These are phyloP conservation scores for Mucor sp. DNA, from an alignment of 371 early-diverging fungal genomes.

Conservation along the genomic window DNA sequence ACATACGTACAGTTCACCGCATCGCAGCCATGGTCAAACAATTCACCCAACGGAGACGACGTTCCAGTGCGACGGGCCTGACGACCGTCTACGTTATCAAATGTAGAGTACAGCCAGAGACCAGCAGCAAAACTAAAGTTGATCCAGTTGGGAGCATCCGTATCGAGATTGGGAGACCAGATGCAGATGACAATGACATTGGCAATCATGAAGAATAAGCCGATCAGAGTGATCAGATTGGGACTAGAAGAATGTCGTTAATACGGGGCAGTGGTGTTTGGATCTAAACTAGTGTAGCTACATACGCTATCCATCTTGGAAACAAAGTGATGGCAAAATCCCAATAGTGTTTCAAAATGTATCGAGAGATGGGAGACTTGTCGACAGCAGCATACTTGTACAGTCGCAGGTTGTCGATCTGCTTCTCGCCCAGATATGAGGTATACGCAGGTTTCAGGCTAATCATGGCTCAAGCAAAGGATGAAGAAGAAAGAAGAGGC, in stretches of 20 bases:
- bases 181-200: slow-evolving; percentile 75
- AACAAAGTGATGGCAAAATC: slow-evolving; percentile 85
- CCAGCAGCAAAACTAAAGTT: slow-evolving; percentile 87
- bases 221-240: slow-evolving; percentile 96
- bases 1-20: slow-evolving; percentile 92
- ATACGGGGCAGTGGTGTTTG: neutral
- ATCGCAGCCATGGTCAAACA: slow-evolving; percentile 95
- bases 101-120: slow-evolving; percentile 93
- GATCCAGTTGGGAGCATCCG: slow-evolving; percentile 81
- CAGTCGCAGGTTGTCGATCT: slow-evolving; percentile 72
- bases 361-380: slow-evolving; percentile 83
- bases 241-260: slow-evolving; percentile 66
- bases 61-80: slow-evolving; percentile 96
- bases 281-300: neutral
- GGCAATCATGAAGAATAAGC: slow-evolving; percentile 84
- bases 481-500: slow-evolving; percentile 1
- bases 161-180: slow-evolving; percentile 73
- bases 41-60: slow-evolving; percentile 93
- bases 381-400: slow-evolving; percentile 88
- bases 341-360: slow-evolving; percentile 89
- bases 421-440: slow-evolving; percentile 42
- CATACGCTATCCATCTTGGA: slow-evolving; percentile 94
- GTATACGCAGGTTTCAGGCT: slow-evolving; percentile 22
- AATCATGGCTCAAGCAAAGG: neutral
- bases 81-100: slow-evolving; percentile 98